Evolutionary conservation across 2,329 filamentous ascomycete genomes (phyloP).

Genomic region (Sordariomycetes sp.): DNA sequence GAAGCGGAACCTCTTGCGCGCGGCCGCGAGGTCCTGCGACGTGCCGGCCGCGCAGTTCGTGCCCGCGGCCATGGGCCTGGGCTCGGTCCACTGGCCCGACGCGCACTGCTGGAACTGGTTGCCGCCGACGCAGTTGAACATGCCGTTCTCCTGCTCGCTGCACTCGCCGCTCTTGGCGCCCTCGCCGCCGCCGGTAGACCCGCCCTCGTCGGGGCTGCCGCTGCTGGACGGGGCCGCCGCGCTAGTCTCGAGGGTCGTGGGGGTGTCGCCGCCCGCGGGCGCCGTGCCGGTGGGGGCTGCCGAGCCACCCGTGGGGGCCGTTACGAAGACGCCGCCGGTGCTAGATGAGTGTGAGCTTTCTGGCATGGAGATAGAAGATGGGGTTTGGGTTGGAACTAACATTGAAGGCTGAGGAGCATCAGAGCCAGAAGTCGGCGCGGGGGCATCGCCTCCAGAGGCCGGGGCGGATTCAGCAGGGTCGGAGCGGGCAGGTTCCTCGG

Average conservation of each 20-base stretch:
- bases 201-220: conserved; percentile 12
- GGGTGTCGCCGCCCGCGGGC: conserved; percentile 2
- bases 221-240: conserved; percentile 8
- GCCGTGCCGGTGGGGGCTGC: background rate
- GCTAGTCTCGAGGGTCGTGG: conserved; percentile 5
- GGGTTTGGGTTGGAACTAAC: conserved; percentile 12
- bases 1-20: conserved; percentile 1
- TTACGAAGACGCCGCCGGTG: conserved; percentile 32
- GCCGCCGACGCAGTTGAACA: conserved; percentile 48
- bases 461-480: conserved; percentile 9
- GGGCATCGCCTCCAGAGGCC: conserved; percentile 8
- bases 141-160: conserved; percentile 31
- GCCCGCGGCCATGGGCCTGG: conserved; percentile 39
- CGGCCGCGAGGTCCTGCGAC: conserved; percentile 12
- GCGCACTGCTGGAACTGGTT: conserved; percentile 51
- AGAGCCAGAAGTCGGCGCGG: background rate
- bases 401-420: conserved; percentile 3
- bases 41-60: conserved; percentile 33
- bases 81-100: conserved; percentile 41
- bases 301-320: background rate
- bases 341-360: conserved; percentile 14
- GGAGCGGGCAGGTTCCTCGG: conserved; percentile 3
- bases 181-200: conserved; percentile 5
- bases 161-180: conserved; percentile 22
- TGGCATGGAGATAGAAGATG: background rate